These are phyloP conservation scores for Ogataea nakhonphanomensis DNA, from an alignment of 805 yeast genomes.

Conservation along the genomic window DNA sequence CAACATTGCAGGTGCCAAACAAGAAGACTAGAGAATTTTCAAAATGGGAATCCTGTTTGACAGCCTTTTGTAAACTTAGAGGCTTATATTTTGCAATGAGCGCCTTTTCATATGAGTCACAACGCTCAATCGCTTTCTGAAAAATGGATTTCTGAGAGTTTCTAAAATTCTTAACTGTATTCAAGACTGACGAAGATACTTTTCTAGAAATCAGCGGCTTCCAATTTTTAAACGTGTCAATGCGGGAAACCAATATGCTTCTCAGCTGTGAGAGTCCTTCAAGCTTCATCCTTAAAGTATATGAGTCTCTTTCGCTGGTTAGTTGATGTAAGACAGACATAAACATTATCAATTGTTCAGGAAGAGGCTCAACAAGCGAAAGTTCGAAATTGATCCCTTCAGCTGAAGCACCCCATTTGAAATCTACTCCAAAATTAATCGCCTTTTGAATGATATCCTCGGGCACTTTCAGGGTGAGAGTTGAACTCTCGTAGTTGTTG, in stretches of 20 bases:
- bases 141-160: conserved; percentile 47
- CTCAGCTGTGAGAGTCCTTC: conserved; percentile 59
- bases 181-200: conserved; percentile 25
- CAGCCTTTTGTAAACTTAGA: conserved; percentile 49
- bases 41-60: conserved; percentile 38
- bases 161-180: conserved; percentile 44
- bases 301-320: conserved; percentile 40
- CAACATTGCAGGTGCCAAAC: conserved; percentile 55
- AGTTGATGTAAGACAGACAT: conserved; percentile 54
- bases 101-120: conserved; percentile 44
- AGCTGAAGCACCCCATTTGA: conserved; percentile 38
- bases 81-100: conserved; percentile 45
- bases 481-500: conserved; percentile 52
- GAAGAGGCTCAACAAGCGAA: conserved; percentile 24
- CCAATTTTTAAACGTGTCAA: conserved; percentile 36
- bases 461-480: conserved; percentile 60
- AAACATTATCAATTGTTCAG: conserved; percentile 43
- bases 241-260: conserved; percentile 50
- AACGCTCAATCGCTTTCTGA: conserved; percentile 41
- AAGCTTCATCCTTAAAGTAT: conserved; percentile 52
- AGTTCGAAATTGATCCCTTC: conserved; percentile 41
- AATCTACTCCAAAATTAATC: conserved; percentile 36
- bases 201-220: conserved; percentile 22
- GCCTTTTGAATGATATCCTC: conserved; percentile 21
- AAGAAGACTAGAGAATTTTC: conserved; percentile 47